Base-by-base conservation (phyloP, 2,329 filamentous ascomycete species). In the Cadophora gregata region DNA sequence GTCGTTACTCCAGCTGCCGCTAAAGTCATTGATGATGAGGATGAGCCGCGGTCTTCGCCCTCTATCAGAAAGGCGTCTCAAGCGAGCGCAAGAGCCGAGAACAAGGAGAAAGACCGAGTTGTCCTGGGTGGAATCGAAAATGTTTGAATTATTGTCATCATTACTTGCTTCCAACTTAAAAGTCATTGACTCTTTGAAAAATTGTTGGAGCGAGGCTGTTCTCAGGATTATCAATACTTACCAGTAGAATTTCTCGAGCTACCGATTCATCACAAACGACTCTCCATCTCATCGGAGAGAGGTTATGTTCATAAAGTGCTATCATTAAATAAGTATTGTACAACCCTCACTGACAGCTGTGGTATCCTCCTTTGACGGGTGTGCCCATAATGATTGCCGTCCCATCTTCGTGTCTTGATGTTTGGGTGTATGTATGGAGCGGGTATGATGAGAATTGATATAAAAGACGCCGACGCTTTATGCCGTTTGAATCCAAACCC, bases 11-110 rank as follows among this genome's bases (percentile, higher is more conserved):
- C 83, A 8, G 78, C 78, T 2, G 81, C 83, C 42, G 73, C 77
- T n/a, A 82, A 80, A 69, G 80, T 74, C 9, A 80, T 83, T 19
- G 83, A 84, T 47, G 80, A 82, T 24, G 82, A 85, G 59, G 80
- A 84, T 50, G 81, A 84, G 67, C 79, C 80, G 38, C 78, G 78
- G 59, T 70, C 59, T 25, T 74, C 74, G 19, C 73, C 75, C 19
- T 67, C 72, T 1, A 29, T 71, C 12, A 63, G 74, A 50, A 75
- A 75, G 59, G 62, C 64, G 0, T 75, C 74, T 36, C 69, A 66
- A 31, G 68, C 45, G 42, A 67, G 50, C 38, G 33, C 56, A n/a
- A 69, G 63, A 62, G 56, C 65, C 9, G 72, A 72, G 16, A 50
- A 29, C n/a, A 70, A 68, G 24, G 70, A 72, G 16, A 48, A 36